Evolutionary conservation across 2,329 filamentous ascomycete genomes (phyloP).

Genomic region (Cercospora sp.): DNA sequence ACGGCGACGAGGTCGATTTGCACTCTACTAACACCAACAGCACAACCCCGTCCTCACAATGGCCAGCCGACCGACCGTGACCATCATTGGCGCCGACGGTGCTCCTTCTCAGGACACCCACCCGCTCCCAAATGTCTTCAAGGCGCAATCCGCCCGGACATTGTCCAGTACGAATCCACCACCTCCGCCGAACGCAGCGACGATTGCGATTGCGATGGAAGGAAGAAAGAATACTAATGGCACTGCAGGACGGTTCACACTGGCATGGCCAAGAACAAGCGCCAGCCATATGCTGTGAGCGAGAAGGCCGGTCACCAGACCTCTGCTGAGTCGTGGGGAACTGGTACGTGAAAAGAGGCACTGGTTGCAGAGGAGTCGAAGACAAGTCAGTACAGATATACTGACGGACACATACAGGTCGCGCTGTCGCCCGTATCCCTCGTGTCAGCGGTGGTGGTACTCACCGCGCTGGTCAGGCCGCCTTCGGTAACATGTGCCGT

Average conservation of each 20-base stretch:
- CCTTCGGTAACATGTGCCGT: conserved; percentile 99
- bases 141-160: conserved; percentile 94
- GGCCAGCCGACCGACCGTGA: conserved; percentile 96
- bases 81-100: conserved; percentile 96
- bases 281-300: conserved; percentile 98
- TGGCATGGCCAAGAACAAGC: conserved; percentile 99
- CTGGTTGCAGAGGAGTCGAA: background rate
- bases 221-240: conserved; percentile 30
- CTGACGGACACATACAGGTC: conserved; percentile 60
- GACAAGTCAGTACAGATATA: conserved; percentile 14
- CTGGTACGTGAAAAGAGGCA: conserved; percentile 59
- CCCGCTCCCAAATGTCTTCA: conserved; percentile 95
- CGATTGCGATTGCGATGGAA: conserved; percentile 12
- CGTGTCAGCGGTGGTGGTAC: conserved; percentile 99
- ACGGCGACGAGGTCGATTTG: conserved; percentile 9
- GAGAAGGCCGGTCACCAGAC: conserved; percentile 99
- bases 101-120: conserved; percentile 84
- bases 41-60: conserved; percentile 53
- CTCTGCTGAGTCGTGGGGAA: conserved; percentile 99
- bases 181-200: conserved; percentile 5
- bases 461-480: conserved; percentile 99
- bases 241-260: conserved; percentile 74
- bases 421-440: conserved; percentile 99
- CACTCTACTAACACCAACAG: conserved; percentile 22
- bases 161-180: conserved; percentile 76